Base-by-base conservation (phyloP, 768 basidiomycete genomes). In the Omphalotus guepiniiformis region DNA sequence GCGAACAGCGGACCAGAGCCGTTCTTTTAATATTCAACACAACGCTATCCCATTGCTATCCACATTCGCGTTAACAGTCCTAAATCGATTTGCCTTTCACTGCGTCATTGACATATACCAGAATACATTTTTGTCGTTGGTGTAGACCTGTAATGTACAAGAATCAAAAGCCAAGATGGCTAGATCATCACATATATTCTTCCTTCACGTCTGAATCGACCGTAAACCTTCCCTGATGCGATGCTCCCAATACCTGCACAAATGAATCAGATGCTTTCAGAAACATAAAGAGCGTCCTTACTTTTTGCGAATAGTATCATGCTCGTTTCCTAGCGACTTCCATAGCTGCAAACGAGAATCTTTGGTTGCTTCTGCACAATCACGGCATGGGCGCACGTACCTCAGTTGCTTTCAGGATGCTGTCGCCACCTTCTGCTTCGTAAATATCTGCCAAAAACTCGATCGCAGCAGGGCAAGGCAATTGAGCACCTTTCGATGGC, bases 361-460 rank as follows among this genome's bases (percentile, higher is more conserved):
- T 11, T 37, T 37, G 12, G 45, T 5, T 35, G 30, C 28, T 5
- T 9, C 18, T 29, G 42, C n/a, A 36, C 38, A 52, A 39, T 46
- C 57, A 43, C 52, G 32, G 19, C 34, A 34, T 6, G 27, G 15
- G 19, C 32, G 26, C 6, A 56, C 60, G 48, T 52, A 84, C 79
- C 70, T 78, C 70, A 9, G 67, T 66, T 2, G 80, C 82, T 56
- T 71, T 73, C 46, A 67, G 47, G 0, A 75, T 57, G 32, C 65
- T 66, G 9, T 74, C 71, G 23, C 73, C 71, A 8, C 76, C 81
- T 43, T 74, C 73, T 28, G 72, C 66, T 55, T 85, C 85, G 56
- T 80, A 73, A 2, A 83, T 72, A 58, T 94, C 90, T 1, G 91
- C 93, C 52, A 92, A 54, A 63, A 93, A 91, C 62, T 95, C 93